A percentile compares a stretch with the other conserved stretches of the same genome.
These are phyloP conservation scores for Adansonia rubrostipa DNA, from an alignment of 441 rosid species.

Conservation along the genomic window DNA sequence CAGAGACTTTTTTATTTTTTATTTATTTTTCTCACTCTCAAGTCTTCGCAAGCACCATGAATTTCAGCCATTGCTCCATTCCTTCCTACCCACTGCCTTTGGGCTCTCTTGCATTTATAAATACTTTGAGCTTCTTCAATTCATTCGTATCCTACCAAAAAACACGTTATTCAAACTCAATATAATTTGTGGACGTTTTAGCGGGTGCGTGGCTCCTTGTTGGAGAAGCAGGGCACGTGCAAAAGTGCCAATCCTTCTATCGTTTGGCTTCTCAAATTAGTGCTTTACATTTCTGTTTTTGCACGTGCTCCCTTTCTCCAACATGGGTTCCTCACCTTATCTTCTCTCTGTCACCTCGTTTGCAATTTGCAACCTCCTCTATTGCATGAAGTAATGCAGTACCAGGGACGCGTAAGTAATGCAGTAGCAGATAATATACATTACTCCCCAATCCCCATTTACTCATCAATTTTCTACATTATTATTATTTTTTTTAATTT, in stretches of 20 bases:
- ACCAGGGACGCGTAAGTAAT: not conserved
- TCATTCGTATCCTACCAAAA: slow-evolving; percentile 2
- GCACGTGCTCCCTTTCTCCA: slow-evolving; percentile 35
- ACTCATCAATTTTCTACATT: not conserved
- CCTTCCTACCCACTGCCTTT: not conserved
- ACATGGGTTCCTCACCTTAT: slow-evolving; percentile 28
- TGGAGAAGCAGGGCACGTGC: slow-evolving; percentile 99
- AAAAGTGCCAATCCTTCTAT: slow-evolving; percentile 28
- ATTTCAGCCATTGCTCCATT: slow-evolving; percentile 31
- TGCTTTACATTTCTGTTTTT: not conserved
- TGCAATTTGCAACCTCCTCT: not conserved
- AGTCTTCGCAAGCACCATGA: slow-evolving; percentile 10
- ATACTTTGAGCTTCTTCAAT: slow-evolving; percentile 19
- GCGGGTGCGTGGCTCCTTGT: slow-evolving; percentile 63
- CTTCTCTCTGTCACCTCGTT: not conserved
- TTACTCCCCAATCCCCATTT: slow-evolving; percentile 3
- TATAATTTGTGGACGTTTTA: not conserved
- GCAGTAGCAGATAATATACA: not conserved
- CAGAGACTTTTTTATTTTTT: slow-evolving; percentile 18
- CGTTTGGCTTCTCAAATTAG: slow-evolving; percentile 14
- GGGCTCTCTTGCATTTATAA: slow-evolving; percentile 29
- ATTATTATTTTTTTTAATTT: not conserved
- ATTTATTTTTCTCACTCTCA: not conserved
- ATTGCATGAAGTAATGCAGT: not conserved
- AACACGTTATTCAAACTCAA: not conserved